Evolutionary conservation across 768 basidiomycete species (phyloP), one percentile per base, ranked within the genome.

Genomic region (Lactarius quietus): DNA sequence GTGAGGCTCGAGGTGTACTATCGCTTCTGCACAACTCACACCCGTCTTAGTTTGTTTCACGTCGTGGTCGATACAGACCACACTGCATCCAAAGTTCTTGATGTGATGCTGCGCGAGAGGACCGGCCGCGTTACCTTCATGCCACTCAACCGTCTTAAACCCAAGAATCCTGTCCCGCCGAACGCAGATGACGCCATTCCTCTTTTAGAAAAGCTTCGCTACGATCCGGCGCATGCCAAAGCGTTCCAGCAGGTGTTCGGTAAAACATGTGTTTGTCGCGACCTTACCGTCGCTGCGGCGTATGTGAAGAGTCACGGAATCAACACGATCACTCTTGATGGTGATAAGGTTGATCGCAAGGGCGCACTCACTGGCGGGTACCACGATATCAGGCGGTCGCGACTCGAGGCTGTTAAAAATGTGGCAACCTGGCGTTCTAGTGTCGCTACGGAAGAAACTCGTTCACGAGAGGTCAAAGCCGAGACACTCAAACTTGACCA

Each of bases 161-260:
- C 90, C 60, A 92, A 90, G 68, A 81, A 81, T 41, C 79, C 81
- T 1, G 80, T 83, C 0, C 78, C 85, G 23, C 88, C 88, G 73
- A 81, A 89, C 78, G 89, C 87, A 0, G 83, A 87, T 65, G 89
- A 92, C 66, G 88, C 89, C 0, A 87, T 91, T 61, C 91, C 92
- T 0, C 84, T 94, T 55, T 82, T 99, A 35, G 82, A 86, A 67
- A 95, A 94, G 74, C 83, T 99, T 62, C 81, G 81, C 3, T 98
- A 86, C 73, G 89, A 95, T 59, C 78, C 78, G 0, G 75, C 73
- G 23, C 89, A 87, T 72, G 80, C 82, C 54, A 90, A 90, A 70
- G 97, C 97, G 0, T 94, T 98, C 77, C 87, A 94, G 71, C 97
- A 98, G 73, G 95, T 98, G 14, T 99, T 99, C 69, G 95, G 95